A percentile compares a stretch with the other conserved stretches of the same genome.
Evolutionary conservation across 2,329 filamentous ascomycete genomes (phyloP).

Genomic region (Dichotomopilus funicola): DNA sequence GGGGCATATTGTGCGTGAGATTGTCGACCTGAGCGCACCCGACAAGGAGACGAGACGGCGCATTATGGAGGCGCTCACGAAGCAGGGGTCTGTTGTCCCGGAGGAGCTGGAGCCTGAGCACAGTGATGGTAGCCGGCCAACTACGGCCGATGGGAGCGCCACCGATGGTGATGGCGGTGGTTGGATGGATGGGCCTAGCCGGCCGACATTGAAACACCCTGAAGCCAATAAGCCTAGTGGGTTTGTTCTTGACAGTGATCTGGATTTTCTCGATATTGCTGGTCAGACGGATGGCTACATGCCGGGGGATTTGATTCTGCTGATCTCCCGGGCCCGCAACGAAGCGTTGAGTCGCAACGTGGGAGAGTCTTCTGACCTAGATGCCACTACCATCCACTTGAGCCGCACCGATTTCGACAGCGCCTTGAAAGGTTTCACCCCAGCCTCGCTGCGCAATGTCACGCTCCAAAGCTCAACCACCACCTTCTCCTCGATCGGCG

Average conservation of each 20-base stretch:
- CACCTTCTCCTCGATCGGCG: constrained; percentile 87
- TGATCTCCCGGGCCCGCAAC: constrained; percentile 81
- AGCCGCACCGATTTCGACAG: constrained; percentile 70
- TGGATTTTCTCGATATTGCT: constrained; percentile 89
- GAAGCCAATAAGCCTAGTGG: constrained; percentile 42
- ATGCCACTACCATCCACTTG: constrained; percentile 49
- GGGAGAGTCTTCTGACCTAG: constrained; percentile 31
- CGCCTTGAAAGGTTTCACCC: constrained; percentile 87
- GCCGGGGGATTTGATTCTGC: constrained; percentile 83
- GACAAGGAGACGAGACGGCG: constrained; percentile 83
- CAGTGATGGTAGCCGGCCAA: constrained; percentile 47
- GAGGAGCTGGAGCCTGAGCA: constrained; percentile 30
- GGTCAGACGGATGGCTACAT: constrained; percentile 96
- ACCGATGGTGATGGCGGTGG: constrained; percentile 47
- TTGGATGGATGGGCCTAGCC: constrained; percentile 71
- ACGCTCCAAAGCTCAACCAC: constrained; percentile 89
- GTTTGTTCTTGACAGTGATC: constrained; percentile 65
- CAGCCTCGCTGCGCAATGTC: constrained; percentile 88
- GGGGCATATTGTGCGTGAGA: constrained; percentile 87
- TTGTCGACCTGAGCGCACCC: constrained; percentile 80
- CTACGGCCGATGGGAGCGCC: constrained; percentile 48
- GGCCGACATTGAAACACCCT: constrained; percentile 39
- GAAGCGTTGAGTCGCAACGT: constrained; percentile 88
- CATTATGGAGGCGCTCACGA: constrained; percentile 74
- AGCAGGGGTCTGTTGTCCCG: constrained; percentile 40